phyloP scores from a whole-genome alignment of 2,329 filamentous ascomycete genomes.

The Zymoseptoria tritici region DNA sequence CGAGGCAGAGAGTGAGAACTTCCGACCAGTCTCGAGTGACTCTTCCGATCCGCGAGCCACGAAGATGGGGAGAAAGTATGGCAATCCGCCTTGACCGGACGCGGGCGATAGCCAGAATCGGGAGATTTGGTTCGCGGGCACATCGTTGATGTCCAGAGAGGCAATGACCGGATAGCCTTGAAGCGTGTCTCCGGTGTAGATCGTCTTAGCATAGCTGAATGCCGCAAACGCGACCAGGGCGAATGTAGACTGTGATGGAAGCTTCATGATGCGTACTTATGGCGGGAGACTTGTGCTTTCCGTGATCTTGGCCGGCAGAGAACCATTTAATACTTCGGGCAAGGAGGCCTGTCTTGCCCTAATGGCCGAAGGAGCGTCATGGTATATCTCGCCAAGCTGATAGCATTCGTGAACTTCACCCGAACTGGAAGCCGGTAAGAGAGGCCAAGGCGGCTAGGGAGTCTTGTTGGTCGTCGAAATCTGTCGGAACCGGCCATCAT shows the following conservation, averaged over 20 bases:
- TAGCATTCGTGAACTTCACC: conserved; percentile 5
- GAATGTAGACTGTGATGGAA: background rate
- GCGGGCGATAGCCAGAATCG: conserved; percentile 33
- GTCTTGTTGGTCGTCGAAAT: background rate
- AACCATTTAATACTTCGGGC: background rate
- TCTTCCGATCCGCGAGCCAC: conserved; percentile 33
- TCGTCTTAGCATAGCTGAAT: conserved; percentile 3
- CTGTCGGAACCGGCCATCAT: background rate
- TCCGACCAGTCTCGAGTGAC: conserved; percentile 31
- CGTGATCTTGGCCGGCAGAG: too few relatives aligned
- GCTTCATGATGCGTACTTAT: background rate
- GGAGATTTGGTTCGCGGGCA: conserved; percentile 31
- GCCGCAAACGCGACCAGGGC: background rate
- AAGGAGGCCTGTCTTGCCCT: background rate
- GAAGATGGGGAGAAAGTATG: conserved; percentile 33
- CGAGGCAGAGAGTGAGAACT: conserved; percentile 31
- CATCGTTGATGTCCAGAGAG: conserved; percentile 29
- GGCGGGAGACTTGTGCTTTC: background rate
- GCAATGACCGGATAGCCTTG: conserved; percentile 18
- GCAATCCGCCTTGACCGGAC: conserved; percentile 33
- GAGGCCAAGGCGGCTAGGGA: conserved; percentile 9
- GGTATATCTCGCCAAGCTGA: conserved; percentile 10
- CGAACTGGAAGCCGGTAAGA: conserved; percentile 11
- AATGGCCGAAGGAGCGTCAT: background rate
- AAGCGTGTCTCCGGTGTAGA: conserved; percentile 16